These are phyloP conservation scores for Eimeria maxima DNA, from an alignment of 169 alveolate genomes.

Conservation along the genomic window DNA sequence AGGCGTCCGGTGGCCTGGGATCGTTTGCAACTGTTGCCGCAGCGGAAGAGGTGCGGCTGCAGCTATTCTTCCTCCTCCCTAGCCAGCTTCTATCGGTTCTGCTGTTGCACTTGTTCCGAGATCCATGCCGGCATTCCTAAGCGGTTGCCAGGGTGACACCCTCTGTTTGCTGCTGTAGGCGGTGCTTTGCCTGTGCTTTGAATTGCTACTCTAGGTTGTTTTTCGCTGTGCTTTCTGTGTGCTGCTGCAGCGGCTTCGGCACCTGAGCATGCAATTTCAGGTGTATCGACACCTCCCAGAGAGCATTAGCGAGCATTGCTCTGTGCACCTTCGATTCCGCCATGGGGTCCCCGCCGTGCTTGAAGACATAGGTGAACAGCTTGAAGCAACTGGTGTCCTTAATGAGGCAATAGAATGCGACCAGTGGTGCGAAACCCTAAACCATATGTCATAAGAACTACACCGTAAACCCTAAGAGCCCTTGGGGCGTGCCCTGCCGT, in stretches of 20 bases:
- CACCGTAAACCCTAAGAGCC: not conserved
- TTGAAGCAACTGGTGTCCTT: constrained; percentile 18
- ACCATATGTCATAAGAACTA: not conserved
- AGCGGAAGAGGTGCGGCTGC: constrained; percentile 27
- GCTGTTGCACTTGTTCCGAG: not conserved
- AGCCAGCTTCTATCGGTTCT: not conserved
- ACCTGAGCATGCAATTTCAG: not conserved
- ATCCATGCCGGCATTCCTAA: not conserved
- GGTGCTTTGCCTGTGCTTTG: not conserved
- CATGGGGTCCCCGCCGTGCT: not conserved
- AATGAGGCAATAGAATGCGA: constrained; percentile 8
- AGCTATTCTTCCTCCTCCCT: not conserved
- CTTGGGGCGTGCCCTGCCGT: no score
- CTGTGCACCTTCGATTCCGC: not conserved
- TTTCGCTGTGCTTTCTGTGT: not conserved
- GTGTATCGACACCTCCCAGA: constrained; percentile 30
- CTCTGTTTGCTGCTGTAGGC: not conserved
- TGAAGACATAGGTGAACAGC: not conserved
- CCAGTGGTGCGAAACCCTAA: constrained; percentile 40
- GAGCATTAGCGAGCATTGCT: no score
- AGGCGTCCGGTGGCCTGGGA: not conserved
- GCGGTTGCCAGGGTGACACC: not conserved
- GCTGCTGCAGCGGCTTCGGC: constrained; percentile 48
- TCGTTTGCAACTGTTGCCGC: constrained; percentile 26
- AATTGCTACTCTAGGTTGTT: not conserved